Evolutionary conservation across 2,329 filamentous ascomycete genomes (phyloP).

Genomic region (Pyricularia sp.): DNA sequence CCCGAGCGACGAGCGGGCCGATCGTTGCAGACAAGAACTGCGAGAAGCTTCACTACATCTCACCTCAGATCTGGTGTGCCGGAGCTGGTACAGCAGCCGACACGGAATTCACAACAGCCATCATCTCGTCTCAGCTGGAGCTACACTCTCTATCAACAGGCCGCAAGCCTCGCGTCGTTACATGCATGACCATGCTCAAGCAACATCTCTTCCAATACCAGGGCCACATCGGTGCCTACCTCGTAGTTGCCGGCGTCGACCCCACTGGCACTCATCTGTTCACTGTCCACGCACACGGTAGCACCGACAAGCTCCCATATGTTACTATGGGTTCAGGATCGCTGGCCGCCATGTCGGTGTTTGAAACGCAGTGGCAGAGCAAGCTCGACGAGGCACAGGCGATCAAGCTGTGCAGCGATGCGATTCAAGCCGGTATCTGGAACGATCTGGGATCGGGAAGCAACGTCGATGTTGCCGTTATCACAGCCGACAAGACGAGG

Average conservation of each 20-base stretch:
- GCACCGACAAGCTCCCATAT: conserved; percentile 96
- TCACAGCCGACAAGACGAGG: conserved; percentile 89
- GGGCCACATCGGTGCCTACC: conserved; percentile 93
- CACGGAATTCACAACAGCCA: conserved; percentile 95
- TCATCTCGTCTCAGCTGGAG: conserved; percentile 98
- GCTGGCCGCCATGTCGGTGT: conserved; percentile 92
- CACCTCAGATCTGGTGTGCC: conserved; percentile 97
- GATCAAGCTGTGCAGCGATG: conserved; percentile 69
- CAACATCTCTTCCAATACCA: conserved; percentile 99
- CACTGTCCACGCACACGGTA: conserved; percentile 96
- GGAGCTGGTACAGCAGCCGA: conserved; percentile 95
- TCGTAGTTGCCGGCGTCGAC: conserved; percentile 92
- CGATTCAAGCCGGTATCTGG: conserved; percentile 93
- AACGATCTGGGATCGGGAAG: conserved; percentile 95
- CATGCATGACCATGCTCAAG: conserved; percentile 98
- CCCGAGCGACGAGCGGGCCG: conserved; percentile 87
- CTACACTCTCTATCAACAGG: conserved; percentile 92
- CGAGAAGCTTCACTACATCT: conserved; percentile 98
- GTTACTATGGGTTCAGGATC: conserved; percentile 98
- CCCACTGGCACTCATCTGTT: conserved; percentile 91
- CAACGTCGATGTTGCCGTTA: conserved; percentile 94
- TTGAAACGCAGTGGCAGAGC: conserved; percentile 90
- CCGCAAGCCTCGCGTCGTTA: conserved; percentile 92
- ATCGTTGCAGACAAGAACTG: conserved; percentile 99
- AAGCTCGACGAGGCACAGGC: conserved; percentile 65